phyloP scores from a whole-genome alignment of 768 basidiomycete species.

The Symmetrospora coprosmae region DNA sequence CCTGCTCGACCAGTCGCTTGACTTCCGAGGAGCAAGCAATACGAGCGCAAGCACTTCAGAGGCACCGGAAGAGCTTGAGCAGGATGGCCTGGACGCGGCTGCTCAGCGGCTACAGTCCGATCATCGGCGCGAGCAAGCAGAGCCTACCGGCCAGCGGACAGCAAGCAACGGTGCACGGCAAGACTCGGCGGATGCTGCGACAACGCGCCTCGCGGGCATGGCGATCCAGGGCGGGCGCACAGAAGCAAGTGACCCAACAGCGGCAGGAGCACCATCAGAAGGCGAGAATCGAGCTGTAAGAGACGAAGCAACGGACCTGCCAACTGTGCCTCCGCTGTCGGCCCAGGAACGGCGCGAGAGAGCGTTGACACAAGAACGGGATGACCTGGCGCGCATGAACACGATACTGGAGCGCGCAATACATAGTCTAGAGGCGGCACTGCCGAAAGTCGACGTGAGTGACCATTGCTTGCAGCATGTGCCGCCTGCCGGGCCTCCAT shows the following conservation, averaged over 20 bases:
- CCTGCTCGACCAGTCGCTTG: neutral
- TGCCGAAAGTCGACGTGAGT: constrained; percentile 19
- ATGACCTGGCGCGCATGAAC: constrained; percentile 22
- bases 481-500: neutral
- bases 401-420: constrained; percentile 17
- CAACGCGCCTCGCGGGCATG: too few species aligned
- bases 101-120: too few species aligned
- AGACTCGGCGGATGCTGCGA: too few species aligned
- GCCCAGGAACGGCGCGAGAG: neutral
- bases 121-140: too few species aligned
- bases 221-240: too few species aligned
- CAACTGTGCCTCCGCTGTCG: neutral
- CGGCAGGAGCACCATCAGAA: too few species aligned
- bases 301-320: neutral
- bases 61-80: too few species aligned
- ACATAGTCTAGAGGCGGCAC: neutral
- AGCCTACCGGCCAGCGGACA: too few species aligned
- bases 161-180: too few species aligned
- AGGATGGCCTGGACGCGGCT: too few species aligned
- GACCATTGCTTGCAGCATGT: neutral
- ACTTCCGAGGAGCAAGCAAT: neutral
- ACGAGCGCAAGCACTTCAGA: too few species aligned
- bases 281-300: neutral
- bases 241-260: too few species aligned
- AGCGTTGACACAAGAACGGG: constrained; percentile 1